Evolutionary conservation across 805 yeast genomes (phyloP).

Genomic region (Yamadazyma nakazawae): DNA sequence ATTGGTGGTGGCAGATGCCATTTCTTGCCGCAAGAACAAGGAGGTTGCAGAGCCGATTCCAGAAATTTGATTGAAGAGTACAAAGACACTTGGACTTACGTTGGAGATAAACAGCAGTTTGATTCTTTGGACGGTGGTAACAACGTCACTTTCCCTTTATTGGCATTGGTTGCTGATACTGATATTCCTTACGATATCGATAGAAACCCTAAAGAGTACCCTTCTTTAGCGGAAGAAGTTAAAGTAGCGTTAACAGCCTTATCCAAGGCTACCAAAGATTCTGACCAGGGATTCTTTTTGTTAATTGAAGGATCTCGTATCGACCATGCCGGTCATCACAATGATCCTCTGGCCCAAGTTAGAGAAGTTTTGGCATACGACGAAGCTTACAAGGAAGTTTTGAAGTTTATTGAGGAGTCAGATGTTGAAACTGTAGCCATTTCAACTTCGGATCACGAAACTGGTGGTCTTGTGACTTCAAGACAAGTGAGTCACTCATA

Average conservation of each 20-base stretch:
- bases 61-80: slow-evolving; percentile 67
- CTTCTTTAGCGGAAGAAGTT: slow-evolving; percentile 78
- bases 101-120: slow-evolving; percentile 55
- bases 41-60: slow-evolving; percentile 68
- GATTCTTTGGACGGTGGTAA: slow-evolving; percentile 52
- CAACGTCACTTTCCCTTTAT: slow-evolving; percentile 67
- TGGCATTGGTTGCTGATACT: slow-evolving; percentile 68
- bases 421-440: slow-evolving; percentile 76
- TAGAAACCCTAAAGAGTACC: slow-evolving; percentile 56
- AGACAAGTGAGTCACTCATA: slow-evolving; percentile 66
- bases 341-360: slow-evolving; percentile 92
- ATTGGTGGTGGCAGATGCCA: slow-evolving; percentile 91
- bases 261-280: slow-evolving; percentile 60
- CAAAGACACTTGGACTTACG: slow-evolving; percentile 50
- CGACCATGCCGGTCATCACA: slow-evolving; percentile 92
- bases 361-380: slow-evolving; percentile 86
- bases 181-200: slow-evolving; percentile 87
- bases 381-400: slow-evolving; percentile 69
- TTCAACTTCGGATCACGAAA: slow-evolving; percentile 90
- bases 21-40: slow-evolving; percentile 55
- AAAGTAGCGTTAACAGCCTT: slow-evolving; percentile 68
- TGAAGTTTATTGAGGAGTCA: slow-evolving; percentile 60
- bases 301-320: slow-evolving; percentile 88
- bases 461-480: slow-evolving; percentile 85
- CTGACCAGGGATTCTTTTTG: slow-evolving; percentile 81